Evolutionary conservation across 202 grass and related monocot genomes (phyloP), one percentile per base, ranked within the genome.

Genomic region (Carex arenaria): DNA sequence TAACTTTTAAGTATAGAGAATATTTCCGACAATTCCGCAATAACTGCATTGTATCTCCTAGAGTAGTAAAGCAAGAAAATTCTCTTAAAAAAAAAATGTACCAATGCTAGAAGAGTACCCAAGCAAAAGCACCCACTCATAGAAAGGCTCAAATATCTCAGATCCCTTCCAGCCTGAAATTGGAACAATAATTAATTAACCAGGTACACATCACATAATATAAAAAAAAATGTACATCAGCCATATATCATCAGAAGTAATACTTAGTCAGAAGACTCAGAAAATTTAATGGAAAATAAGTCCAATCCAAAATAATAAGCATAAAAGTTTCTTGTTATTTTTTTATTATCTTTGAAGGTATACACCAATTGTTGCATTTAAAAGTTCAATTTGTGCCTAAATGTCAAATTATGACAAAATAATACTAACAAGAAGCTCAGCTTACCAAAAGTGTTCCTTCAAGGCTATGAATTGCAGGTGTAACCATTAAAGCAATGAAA

Each of bases 361-460:
- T 66, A 63, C 32, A 17, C 86, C 34, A 56, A 73, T 22, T 83
- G 82, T 82, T 57, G 53, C 54, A 38, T 38, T 57, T 20, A 66
- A 14, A 67, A 56, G 67, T 20, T 65, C 8, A 81, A 89, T 68
- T 89, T 49, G 26, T 82, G 34, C 26, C 28, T 56, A 76, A 76
- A 30, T 4, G 14, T 34, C 26, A 78, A 52, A 36, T 49, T 59
- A 36, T 59, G 52, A 15, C 26, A 38, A 78, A 72, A 78, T 20
- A 31, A 38, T 55, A 59, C 18, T 60, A 40, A 60, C 11, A 78
- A 85, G 30, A 53, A 85, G 78, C 49, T 64, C 28, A 87, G 38
- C 90, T 83, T 95, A 98, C 95, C 95, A 98, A 79, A 66, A 98
- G 82, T 69, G 95, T 89, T 85, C 95, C 95, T 93, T 98, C 95